phyloP scores from a whole-genome alignment of 2,329 filamentous ascomycete genomes.

The Penicillium verrucosum region DNA sequence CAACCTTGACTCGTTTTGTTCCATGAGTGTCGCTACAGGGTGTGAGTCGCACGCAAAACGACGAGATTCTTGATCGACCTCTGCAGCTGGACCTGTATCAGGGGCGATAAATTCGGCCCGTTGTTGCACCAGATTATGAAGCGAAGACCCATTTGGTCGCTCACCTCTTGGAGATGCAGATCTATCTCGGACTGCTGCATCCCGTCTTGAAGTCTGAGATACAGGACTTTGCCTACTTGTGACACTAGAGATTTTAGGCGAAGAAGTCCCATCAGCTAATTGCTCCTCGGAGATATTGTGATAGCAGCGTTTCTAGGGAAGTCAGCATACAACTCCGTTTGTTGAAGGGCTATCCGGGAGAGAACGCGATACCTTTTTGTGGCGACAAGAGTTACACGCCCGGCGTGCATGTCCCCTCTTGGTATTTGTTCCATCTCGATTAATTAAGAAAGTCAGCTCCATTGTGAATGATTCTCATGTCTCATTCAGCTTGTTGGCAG shows the following conservation, averaged over 20 bases:
- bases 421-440: neutral
- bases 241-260: neutral
- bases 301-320: conserved; percentile 2
- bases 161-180: conserved; percentile 1
- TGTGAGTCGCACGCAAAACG: conserved; percentile 21
- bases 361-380: conserved; percentile 4
- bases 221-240: neutral
- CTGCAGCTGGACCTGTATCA: neutral
- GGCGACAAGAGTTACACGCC: conserved; percentile 3
- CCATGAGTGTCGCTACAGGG: conserved; percentile 16
- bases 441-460: conserved; percentile 4
- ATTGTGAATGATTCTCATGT: neutral
- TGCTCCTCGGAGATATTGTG: neutral
- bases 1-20: conserved; percentile 10
- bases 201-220: neutral
- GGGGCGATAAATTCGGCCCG: too few species aligned
- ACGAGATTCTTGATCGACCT: neutral
- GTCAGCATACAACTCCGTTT: neutral
- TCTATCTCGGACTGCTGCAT: neutral
- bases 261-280: neutral
- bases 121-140: neutral
- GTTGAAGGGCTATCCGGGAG: neutral
- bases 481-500: neutral
- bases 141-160: neutral
- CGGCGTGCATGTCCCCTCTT: neutral